Evolutionary conservation across 78 protist genomes (phyloP), one percentile per base, ranked within the genome.

Genomic region (Dictyostelium brefeldianum): DNA sequence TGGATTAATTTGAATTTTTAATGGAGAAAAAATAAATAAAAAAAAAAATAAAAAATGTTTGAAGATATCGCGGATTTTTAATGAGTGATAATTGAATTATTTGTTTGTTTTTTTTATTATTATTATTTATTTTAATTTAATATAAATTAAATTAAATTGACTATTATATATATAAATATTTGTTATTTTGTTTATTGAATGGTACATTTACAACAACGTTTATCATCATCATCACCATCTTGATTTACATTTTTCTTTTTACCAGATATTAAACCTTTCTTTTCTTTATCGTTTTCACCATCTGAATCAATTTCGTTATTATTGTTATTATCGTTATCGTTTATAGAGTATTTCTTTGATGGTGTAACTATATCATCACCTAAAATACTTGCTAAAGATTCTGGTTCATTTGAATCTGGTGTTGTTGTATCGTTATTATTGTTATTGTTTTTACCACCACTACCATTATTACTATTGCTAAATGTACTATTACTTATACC

Each of bases 151-250:
- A 36, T 36, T 36, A 36, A 36, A 36, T 36, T 36, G 43, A 36
- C 43, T 36, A 36, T 36, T 36, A 36, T 36, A 36, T 36, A 36
- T 36, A 36, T 36, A n/a, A n/a, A n/a, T n/a, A n/a, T 25, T 64
- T 11, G 7, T 64, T 27, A 25, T 31, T 71, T 41, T 7, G 43
- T 71, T 85, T 75, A 75, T 85, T 85, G 92, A n/a, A 85, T 85
- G 5, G 77, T 59, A 85, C 92, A 85, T 69, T 69, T 73, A 85
- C 91, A 75, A 75, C 92, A 85, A 74, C 92, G 74, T 65, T 56
- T 59, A 36, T 59, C 56, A 22, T n/a, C 64, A 47, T 46, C 83
- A 9, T n/a, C 36, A 10, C 67, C 82, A 56, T 57, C 62, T n/a
- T 71, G 62, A 56, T 74, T 85, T 22, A 54, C n/a, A 4, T 25